Base-by-base conservation (phyloP, 2,329 filamentous ascomycete genomes). In the Phoma herbarum region DNA sequence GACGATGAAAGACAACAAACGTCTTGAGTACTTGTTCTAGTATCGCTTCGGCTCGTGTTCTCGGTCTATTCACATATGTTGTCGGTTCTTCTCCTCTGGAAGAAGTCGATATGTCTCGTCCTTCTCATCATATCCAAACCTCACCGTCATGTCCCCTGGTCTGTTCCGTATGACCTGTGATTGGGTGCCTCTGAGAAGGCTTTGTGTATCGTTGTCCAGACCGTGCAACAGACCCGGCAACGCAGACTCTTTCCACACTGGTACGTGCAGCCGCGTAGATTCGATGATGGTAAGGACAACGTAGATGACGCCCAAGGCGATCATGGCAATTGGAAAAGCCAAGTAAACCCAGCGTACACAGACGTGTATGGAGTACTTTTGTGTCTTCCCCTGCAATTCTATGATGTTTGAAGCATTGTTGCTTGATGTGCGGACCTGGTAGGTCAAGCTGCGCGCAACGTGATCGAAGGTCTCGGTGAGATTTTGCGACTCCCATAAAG, bases 171-270 rank as follows among this genome's bases (percentile, higher is more conserved):
- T n/a, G n/a, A n/a, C 26, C 2, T 26, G 23, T 14, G 41, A 43
- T 16, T 43, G 41, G 9, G 23, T 23, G 11, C 26, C 41, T 43
- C 39, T 42, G 20, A 42, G 22, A 2, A 54, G 31, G 23, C 33
- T 54, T 22, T 60, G 57, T 26, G 57, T 55, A 28, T 60, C 57
- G 22, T 55, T 39, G 22, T 52, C 41, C 11, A 60, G 33, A 8
- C 57, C 57, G 31, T 60, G 43, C 28, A 55, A 18, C 42, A 60
- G 20, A 18, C 37, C 47, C 28, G 51, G 57, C 44, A 60, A 14
- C 2, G 51, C 45, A 3, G 20, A 20, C 46, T 60, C 57, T 12
- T 60, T 60, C 51, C 57, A 60, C 1, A 46, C 57, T 4, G 57
- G 57, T 33, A 55, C 12, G 1, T 39, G 14, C 16, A 55, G 26